Base-by-base conservation (phyloP, 2,329 filamentous ascomycete species). In the Aspergillus uvarum region DNA sequence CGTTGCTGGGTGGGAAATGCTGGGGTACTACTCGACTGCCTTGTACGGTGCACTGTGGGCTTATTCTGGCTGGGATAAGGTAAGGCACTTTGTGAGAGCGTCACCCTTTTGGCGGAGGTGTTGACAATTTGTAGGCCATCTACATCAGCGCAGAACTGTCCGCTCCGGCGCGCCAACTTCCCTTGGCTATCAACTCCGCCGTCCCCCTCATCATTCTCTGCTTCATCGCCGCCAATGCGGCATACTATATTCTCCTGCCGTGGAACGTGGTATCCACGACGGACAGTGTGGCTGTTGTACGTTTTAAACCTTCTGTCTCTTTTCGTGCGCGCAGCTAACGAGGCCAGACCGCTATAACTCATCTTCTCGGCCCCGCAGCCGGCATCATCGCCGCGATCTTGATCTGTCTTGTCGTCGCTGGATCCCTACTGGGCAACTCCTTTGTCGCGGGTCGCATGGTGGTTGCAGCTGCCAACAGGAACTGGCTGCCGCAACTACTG, bases 51-150 rank as follows among this genome's bases (percentile, higher is more conserved):
- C 63, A 1, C 54, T 65, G 1, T 65, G 63, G 63, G 63, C 63
- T 0, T 65, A 65, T 49, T 65, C 63, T 0, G 63, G 63, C 11
- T 65, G 63, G 63, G 63, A 65, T 21, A 65, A 65, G 60, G 63
- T 54, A 54, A 22, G 58, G n/a, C 21, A 3, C 4, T 22, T n/a
- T n/a, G n/a, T n/a, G n/a, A n/a, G n/a, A n/a, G n/a, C n/a, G n/a
- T n/a, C n/a, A n/a, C n/a, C n/a, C n/a, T n/a, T n/a, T n/a, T n/a
- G n/a, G n/a, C n/a, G n/a, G n/a, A n/a, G n/a, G n/a, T n/a, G n/a
- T n/a, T 42, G 38, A 42, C 8, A 7, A 29, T 26, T 19, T 8
- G 19, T 22, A 65, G 63, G 63, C 63, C 1, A 63, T 65, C 31
- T 65, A 65, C 8, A 55, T 65, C 48, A 61, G 54, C 1, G 62